phyloP scores from a whole-genome alignment of 306 rosid genomes.

The Macrotyloma uniflorum region DNA sequence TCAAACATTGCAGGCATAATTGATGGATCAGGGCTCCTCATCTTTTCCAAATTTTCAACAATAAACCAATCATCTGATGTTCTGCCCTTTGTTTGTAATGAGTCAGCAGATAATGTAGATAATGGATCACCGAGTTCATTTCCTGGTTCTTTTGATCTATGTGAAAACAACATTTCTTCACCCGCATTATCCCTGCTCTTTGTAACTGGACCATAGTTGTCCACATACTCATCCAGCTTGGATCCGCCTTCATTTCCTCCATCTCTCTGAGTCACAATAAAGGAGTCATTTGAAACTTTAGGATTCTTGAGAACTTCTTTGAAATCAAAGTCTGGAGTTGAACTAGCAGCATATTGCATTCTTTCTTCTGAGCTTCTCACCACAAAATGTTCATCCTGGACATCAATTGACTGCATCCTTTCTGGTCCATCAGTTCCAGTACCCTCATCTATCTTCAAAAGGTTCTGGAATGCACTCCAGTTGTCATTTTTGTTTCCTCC shows the following conservation, averaged over 20 bases:
- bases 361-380: constrained; percentile 43
- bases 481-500: constrained; percentile 41
- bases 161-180: constrained; percentile 48
- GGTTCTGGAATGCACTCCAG: constrained; percentile 55
- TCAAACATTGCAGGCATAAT: constrained; percentile 37
- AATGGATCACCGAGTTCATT: constrained; percentile 40
- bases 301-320: constrained; percentile 46
- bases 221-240: constrained; percentile 47
- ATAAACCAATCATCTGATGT: constrained; percentile 60
- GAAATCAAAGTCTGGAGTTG: constrained; percentile 42
- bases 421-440: constrained; percentile 35
- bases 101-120: constrained; percentile 50
- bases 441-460: constrained; percentile 52
- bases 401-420: constrained; percentile 38
- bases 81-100: constrained; percentile 43
- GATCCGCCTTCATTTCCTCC: constrained; percentile 49
- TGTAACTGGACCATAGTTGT: constrained; percentile 35
- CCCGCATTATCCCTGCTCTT: constrained; percentile 46
- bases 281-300: constrained; percentile 54
- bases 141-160: constrained; percentile 41
- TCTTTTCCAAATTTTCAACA: constrained; percentile 47
- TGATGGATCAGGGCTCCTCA: constrained; percentile 35
- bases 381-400: constrained; percentile 52
- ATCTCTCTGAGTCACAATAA: constrained; percentile 41
- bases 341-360: constrained; percentile 32